Evolutionary conservation across 2,329 filamentous ascomycete genomes (phyloP).

Genomic region (Cryphonectria radicalis): DNA sequence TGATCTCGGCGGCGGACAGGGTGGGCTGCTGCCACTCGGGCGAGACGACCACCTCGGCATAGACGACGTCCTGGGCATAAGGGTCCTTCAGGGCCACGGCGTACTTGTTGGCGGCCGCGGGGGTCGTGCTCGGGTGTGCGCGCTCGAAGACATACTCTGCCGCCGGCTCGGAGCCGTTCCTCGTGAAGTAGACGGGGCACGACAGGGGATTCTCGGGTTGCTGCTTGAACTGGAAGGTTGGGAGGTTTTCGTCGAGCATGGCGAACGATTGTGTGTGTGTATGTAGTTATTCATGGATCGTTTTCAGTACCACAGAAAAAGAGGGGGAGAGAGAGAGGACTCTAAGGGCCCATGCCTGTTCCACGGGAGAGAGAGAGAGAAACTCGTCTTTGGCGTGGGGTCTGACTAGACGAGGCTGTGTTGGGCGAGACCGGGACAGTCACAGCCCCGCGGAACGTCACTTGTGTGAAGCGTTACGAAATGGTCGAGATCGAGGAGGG

Average conservation of each 20-base stretch:
- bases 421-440: neutral
- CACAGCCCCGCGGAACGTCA: neutral
- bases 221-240: conserved; percentile 64
- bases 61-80: conserved; percentile 79
- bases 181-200: conserved; percentile 62
- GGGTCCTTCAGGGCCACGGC: conserved; percentile 85
- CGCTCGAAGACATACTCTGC: conserved; percentile 82
- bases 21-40: conserved; percentile 86
- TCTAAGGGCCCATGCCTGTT: neutral
- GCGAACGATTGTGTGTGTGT: conserved; percentile 27
- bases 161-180: conserved; percentile 79
- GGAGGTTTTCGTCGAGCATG: conserved; percentile 96
- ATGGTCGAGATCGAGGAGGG: neutral
- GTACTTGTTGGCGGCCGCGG: conserved; percentile 79
- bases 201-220: conserved; percentile 57
- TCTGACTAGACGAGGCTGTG: neutral
- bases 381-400: neutral
- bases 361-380: neutral
- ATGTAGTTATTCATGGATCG: neutral
- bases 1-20: conserved; percentile 79
- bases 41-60: conserved; percentile 80
- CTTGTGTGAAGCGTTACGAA: neutral
- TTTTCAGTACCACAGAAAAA: neutral
- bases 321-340: too few species aligned
- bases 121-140: conserved; percentile 67